phyloP scores from a whole-genome alignment of 2,329 filamentous ascomycete genomes.

The Verticillium dahliae region DNA sequence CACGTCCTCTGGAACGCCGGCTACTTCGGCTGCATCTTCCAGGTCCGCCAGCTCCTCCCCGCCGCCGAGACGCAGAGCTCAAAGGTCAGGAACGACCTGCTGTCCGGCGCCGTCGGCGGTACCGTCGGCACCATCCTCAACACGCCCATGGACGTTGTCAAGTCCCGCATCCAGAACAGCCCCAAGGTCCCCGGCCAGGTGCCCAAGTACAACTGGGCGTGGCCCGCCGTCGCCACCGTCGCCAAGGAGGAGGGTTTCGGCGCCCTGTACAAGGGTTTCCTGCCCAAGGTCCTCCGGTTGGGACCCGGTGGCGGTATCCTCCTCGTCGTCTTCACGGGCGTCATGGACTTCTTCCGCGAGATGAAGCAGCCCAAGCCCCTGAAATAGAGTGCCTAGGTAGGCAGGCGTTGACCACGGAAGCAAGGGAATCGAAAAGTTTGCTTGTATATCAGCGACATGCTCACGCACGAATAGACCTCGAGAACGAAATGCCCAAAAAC shows the following conservation, averaged over 20 bases:
- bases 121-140: slow-evolving; percentile 86
- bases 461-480: too few species aligned
- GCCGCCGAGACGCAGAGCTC: slow-evolving; percentile 71
- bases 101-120: slow-evolving; percentile 82
- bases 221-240: slow-evolving; percentile 77
- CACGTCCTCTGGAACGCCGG: slow-evolving; percentile 87
- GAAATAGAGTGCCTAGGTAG: neutral
- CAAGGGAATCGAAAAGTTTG: slow-evolving; percentile 1
- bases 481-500: neutral
- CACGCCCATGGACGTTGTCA: slow-evolving; percentile 95
- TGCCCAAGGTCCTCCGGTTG: slow-evolving; percentile 71
- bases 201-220: slow-evolving; percentile 99
- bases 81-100: slow-evolving; percentile 80
- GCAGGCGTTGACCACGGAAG: neutral
- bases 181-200: slow-evolving; percentile 71
- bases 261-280: slow-evolving; percentile 95
- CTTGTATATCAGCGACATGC: slow-evolving; percentile 8
- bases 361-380: slow-evolving; percentile 25
- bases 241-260: slow-evolving; percentile 87
- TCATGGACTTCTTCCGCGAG: slow-evolving; percentile 88
- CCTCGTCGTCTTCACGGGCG: slow-evolving; percentile 78
- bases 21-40: slow-evolving; percentile 98
- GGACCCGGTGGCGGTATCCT: slow-evolving; percentile 60
- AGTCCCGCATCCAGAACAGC: slow-evolving; percentile 95
- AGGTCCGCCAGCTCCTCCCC: slow-evolving; percentile 81